Percentiles rank a stretch among this genome's conserved stretches.
These are phyloP conservation scores for Ceratobasidium sp. DNA, from an alignment of 1,284 basidiomycete species.

Conservation along the genomic window DNA sequence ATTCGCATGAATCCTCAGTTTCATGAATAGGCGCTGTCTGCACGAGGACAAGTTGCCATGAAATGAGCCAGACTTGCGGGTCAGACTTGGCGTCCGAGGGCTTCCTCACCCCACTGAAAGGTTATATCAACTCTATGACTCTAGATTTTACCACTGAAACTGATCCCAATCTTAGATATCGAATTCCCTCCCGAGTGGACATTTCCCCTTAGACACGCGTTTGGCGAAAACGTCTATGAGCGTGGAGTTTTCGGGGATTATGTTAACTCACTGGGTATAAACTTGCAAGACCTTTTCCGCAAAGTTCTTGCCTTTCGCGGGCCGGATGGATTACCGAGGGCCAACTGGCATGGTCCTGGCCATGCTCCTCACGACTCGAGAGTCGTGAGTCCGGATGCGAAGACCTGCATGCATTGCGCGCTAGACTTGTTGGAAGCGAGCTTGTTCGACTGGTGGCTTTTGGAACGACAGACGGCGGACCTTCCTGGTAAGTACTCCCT, in stretches of 20 bases:
- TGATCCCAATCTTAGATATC: background rate
- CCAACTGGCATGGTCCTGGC: conserved; percentile 28
- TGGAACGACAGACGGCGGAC: background rate
- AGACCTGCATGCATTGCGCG: conserved; percentile 22
- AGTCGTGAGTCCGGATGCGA: conserved; percentile 14
- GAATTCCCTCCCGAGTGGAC: background rate
- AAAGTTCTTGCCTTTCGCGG: conserved; percentile 26
- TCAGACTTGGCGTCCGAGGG: background rate
- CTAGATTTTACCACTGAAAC: background rate
- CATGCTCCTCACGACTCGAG: background rate
- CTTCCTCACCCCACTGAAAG: conserved; percentile 1
- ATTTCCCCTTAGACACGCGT: conserved; percentile 30
- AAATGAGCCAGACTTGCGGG: background rate
- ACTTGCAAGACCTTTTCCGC: conserved; percentile 25
- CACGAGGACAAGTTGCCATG: conserved; percentile 32
- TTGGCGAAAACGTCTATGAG: conserved; percentile 33
- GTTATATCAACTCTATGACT: background rate
- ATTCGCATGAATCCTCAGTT: background rate
- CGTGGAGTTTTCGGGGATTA: conserved; percentile 1
- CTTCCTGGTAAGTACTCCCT: conserved; percentile 15
- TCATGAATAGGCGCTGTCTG: conserved; percentile 22
- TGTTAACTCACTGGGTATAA: background rate
- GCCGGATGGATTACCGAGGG: conserved; percentile 5
- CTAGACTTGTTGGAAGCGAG: conserved; percentile 30
- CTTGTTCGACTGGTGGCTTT: conserved; percentile 41